A percentile compares a stretch with the other conserved stretches of the same genome.
Conservation (phyloP, 495 filamentous ascomycete genomes). For the Cercophora newfieldiana region DNA sequence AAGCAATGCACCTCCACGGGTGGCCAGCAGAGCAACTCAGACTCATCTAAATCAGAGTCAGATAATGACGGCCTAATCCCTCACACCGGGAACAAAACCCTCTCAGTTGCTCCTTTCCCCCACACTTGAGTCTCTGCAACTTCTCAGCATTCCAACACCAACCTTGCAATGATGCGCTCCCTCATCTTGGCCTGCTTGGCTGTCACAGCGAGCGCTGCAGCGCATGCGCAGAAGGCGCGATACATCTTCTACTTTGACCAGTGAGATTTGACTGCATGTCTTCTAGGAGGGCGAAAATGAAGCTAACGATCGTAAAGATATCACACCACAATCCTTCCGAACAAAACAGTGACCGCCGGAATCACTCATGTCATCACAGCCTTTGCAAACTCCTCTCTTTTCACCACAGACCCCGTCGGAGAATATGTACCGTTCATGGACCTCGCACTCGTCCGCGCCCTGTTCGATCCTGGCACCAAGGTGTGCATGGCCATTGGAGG, state of each 20-base stretch:
- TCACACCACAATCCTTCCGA: constrained; percentile 33
- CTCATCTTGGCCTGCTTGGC: constrained; percentile 5
- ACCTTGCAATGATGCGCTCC: constrained; percentile 2
- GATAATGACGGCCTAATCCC: too few relatives aligned
- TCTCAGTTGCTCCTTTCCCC: background rate
- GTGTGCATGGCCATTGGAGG: constrained; percentile 65
- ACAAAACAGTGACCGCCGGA: constrained; percentile 32
- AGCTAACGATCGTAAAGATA: constrained; percentile 19
- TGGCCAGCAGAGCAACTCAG: background rate
- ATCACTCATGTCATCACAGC: constrained; percentile 60
- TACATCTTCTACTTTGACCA: constrained; percentile 20
- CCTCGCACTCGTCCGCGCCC: constrained; percentile 47
- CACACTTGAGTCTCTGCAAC: background rate
- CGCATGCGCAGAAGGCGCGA: background rate
- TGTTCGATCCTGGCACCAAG: constrained; percentile 55
- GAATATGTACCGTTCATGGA: constrained; percentile 54
- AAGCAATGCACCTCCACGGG: background rate
- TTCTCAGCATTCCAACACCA: background rate
- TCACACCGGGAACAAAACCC: background rate
- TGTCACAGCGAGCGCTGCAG: background rate
- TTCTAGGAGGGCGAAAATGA: background rate
- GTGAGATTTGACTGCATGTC: constrained; percentile 1
- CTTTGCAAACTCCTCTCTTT: constrained; percentile 55
- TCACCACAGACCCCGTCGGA: constrained; percentile 47
- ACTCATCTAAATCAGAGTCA: background rate